phyloP scores from a whole-genome alignment of 1,139 yeast genomes.

The Dujonia santamariae region DNA sequence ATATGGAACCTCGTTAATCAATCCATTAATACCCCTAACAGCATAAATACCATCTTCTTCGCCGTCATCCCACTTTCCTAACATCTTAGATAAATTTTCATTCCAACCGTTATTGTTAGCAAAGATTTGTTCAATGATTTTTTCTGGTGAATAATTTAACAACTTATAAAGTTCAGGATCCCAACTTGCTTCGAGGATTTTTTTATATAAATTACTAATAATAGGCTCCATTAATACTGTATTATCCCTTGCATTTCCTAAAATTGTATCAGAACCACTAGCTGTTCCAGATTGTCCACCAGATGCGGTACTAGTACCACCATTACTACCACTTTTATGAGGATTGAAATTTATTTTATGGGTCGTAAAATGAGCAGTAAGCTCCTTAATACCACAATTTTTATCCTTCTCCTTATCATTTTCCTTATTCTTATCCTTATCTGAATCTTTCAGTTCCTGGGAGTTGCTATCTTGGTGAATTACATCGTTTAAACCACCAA shows the following conservation, averaged over 20 bases:
- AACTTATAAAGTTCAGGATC: slow-evolving; percentile 57
- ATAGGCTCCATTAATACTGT: slow-evolving; percentile 45
- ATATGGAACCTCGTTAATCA: slow-evolving; percentile 35
- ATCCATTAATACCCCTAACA: slow-evolving; percentile 43
- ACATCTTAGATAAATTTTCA: slow-evolving; percentile 22
- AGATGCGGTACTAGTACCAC: background rate
- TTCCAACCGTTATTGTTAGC: slow-evolving; percentile 70
- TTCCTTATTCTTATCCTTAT: background rate
- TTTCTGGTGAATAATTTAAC: slow-evolving; percentile 69
- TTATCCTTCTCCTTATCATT: background rate
- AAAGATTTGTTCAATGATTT: slow-evolving; percentile 72
- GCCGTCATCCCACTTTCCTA: slow-evolving; percentile 10
- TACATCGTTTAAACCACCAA: slow-evolving; percentile 41
- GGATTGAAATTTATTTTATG: slow-evolving; percentile 1
- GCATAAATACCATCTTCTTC: slow-evolving; percentile 33
- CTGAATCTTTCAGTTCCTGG: background rate
- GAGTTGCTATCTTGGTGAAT: slow-evolving; percentile 12
- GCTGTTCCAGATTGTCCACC: background rate
- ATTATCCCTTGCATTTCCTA: background rate
- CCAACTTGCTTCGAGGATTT: slow-evolving; percentile 73
- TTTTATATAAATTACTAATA: slow-evolving; percentile 52
- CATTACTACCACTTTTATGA: background rate
- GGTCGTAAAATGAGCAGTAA: background rate
- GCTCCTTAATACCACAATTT: background rate
- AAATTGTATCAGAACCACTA: background rate